Conservation (phyloP, 1,284 basidiomycete species). For the Flammula alnicola region DNA sequence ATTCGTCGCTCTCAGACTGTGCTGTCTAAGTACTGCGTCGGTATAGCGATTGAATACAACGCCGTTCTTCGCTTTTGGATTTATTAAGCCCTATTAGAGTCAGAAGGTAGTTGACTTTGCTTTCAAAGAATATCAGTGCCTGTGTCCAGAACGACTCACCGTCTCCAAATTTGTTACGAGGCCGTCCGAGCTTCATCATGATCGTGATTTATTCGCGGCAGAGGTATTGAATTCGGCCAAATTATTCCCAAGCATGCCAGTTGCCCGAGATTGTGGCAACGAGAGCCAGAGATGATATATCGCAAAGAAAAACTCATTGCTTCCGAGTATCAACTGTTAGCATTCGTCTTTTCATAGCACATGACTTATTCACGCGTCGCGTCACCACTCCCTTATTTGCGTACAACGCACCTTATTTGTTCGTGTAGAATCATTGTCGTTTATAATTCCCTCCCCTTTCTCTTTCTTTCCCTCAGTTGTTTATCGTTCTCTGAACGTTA, state of each 20-base stretch:
- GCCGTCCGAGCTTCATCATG: slow-evolving; percentile 1
- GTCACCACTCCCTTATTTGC: no score
- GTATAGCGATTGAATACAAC: not conserved
- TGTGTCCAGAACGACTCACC: not conserved
- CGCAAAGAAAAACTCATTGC: not conserved
- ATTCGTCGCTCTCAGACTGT: not conserved
- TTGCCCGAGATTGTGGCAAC: slow-evolving; percentile 5
- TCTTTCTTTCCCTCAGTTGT: no score
- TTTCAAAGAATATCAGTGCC: not conserved
- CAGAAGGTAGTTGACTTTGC: not conserved
- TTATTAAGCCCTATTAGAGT: not conserved
- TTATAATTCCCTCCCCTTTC: no score
- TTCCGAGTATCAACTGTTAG: not conserved
- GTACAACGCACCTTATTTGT: no score
- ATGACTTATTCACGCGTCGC: no score
- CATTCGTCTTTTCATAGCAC: no score
- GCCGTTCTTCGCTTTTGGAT: not conserved
- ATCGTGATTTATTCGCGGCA: slow-evolving; percentile 2
- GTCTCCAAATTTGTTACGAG: not conserved
- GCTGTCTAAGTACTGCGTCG: not conserved
- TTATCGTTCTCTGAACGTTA: no score
- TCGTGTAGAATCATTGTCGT: no score
- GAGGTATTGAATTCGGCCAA: not conserved
- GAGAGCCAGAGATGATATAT: not conserved
- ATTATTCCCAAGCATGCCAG: slow-evolving; percentile 12